Conservation (phyloP, 1,284 basidiomycete species). For the Coniferiporia weirii region DNA sequence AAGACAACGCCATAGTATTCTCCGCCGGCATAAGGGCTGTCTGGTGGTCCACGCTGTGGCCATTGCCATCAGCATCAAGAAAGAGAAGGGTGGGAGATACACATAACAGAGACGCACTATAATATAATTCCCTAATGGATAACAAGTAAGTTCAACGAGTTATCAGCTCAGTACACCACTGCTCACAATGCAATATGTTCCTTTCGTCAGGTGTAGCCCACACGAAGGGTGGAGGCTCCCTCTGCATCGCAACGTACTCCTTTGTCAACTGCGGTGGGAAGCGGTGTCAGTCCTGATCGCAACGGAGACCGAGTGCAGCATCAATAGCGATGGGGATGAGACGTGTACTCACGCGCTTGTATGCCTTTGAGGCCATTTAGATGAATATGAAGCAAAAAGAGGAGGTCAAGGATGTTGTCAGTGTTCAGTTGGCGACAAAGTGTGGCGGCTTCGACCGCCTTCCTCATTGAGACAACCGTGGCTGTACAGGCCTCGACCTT, state of each 20-base stretch:
- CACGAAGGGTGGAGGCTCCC: conserved; percentile 88
- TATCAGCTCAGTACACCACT: conserved; percentile 12
- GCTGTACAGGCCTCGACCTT: no score
- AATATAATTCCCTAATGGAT: conserved; percentile 77
- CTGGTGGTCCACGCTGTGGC: conserved; percentile 81
- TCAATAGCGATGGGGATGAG: conserved; percentile 6
- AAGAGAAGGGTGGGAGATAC: neutral
- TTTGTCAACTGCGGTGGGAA: conserved; percentile 59
- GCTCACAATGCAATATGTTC: conserved; percentile 85
- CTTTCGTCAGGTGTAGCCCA: conserved; percentile 94
- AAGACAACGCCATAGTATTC: conserved; percentile 89
- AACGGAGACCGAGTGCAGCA: conserved; percentile 7
- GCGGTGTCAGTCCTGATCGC: conserved; percentile 16
- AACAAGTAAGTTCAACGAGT: conserved; percentile 3
- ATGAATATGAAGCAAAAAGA: neutral
- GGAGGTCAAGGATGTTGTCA: neutral
- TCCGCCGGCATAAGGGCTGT: conserved; percentile 87
- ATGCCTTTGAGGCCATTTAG: conserved; percentile 75
- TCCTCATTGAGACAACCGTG: neutral
- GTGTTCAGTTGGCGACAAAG: neutral
- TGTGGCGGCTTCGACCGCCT: neutral
- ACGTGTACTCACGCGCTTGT: conserved; percentile 63
- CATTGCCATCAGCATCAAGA: conserved; percentile 18
- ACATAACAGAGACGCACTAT: conserved; percentile 49
- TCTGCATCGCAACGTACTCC: conserved; percentile 92